These are phyloP conservation scores for Chaetomium sp. DNA, from an alignment of 2,329 filamentous ascomycete genomes.

Conservation along the genomic window DNA sequence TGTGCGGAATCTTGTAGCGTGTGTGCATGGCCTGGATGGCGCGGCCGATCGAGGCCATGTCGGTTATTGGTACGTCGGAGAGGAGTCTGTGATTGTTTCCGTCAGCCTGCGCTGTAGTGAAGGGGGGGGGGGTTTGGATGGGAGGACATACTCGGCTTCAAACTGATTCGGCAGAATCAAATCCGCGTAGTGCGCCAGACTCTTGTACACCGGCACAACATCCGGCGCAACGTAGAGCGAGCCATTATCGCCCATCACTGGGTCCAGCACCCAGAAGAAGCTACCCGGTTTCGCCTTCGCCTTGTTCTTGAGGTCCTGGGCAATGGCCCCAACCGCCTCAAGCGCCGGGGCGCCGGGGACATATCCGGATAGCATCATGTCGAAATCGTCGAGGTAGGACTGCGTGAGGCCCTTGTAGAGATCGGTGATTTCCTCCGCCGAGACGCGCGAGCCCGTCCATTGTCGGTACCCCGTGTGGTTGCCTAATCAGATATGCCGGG, in stretches of 20 bases:
- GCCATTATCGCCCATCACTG: conserved; percentile 97
- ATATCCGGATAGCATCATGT: conserved; percentile 92
- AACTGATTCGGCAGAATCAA: conserved; percentile 95
- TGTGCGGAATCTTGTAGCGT: conserved; percentile 70
- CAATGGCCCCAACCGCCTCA: conserved; percentile 77
- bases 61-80: conserved; percentile 75
- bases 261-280: conserved; percentile 97
- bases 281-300: conserved; percentile 56
- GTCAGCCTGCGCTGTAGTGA: not conserved
- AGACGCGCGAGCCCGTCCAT: conserved; percentile 76
- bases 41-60: conserved; percentile 62
- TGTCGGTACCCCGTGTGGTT: conserved; percentile 93
- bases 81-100: conserved; percentile 55
- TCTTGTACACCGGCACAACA: conserved; percentile 85
- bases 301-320: conserved; percentile 66
- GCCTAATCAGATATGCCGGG: conserved; percentile 44
- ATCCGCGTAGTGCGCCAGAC: conserved; percentile 72
- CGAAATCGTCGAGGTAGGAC: conserved; percentile 80
- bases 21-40: conserved; percentile 75
- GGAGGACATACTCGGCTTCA: conserved; percentile 74
- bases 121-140: too few relatives aligned
- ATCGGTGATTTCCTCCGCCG: conserved; percentile 74
- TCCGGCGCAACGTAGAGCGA: conserved; percentile 85
- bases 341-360: conserved; percentile 82
- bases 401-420: conserved; percentile 80